Percentiles rank a stretch among this genome's conserved stretches.
phyloP scores from a whole-genome alignment of 495 filamentous ascomycete species.

The Penicillium canescens region DNA sequence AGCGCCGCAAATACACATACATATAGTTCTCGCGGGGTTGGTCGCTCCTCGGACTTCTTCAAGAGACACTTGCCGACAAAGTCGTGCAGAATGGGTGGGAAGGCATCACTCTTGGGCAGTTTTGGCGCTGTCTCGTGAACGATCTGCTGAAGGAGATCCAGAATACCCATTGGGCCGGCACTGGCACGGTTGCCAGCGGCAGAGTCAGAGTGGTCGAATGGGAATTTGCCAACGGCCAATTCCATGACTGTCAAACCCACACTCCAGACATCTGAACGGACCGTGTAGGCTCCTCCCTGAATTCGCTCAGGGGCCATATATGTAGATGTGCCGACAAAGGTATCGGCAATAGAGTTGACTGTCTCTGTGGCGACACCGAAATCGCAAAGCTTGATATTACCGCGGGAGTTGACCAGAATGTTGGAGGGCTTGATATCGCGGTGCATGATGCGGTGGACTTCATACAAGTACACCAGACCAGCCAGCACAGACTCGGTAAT shows the following conservation, averaged over 20 bases:
- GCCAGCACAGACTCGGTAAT: constrained; percentile 96
- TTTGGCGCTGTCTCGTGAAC: constrained; percentile 93
- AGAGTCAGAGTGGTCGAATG: constrained; percentile 79
- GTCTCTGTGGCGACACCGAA: constrained; percentile 97
- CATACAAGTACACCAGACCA: constrained; percentile 92
- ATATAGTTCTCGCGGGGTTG: constrained; percentile 84
- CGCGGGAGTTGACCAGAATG: constrained; percentile 89
- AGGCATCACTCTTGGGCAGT: constrained; percentile 94
- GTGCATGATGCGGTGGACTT: constrained; percentile 94
- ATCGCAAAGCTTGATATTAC: constrained; percentile 95
- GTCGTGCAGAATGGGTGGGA: constrained; percentile 90
- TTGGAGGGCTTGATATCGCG: constrained; percentile 99
- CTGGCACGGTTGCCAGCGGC: constrained; percentile 68
- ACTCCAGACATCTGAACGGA: constrained; percentile 99
- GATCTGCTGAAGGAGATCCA: constrained; percentile 95
- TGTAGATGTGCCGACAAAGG: constrained; percentile 96
- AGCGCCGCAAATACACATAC: constrained; percentile 26
- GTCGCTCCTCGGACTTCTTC: constrained; percentile 82
- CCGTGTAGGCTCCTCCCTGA: constrained; percentile 92
- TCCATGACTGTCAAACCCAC: constrained; percentile 97
- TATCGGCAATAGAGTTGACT: constrained; percentile 95
- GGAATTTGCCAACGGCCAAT: constrained; percentile 92
- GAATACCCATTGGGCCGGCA: constrained; percentile 83
- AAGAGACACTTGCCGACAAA: constrained; percentile 95
- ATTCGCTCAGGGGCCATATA: constrained; percentile 99